Evolutionary conservation across 2,329 filamentous ascomycete genomes (phyloP).

Genomic region (Monilinia fructicola): DNA sequence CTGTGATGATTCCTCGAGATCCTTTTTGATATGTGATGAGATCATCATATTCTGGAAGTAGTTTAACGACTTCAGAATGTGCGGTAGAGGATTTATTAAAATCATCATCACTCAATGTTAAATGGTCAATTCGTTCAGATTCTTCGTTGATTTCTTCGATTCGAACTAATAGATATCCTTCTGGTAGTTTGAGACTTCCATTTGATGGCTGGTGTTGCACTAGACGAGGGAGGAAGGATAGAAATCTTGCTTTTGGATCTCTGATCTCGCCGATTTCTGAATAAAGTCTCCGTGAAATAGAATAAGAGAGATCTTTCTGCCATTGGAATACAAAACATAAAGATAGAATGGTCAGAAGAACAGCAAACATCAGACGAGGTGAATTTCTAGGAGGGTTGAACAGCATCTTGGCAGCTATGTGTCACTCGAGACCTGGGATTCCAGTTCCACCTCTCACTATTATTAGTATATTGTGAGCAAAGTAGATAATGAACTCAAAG

Average conservation of each 20-base stretch:
- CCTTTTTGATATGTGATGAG: constrained; percentile 14
- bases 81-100: constrained; percentile 10
- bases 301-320: constrained; percentile 13
- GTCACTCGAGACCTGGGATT: background rate
- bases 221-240: constrained; percentile 10
- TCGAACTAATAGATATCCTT: constrained; percentile 2
- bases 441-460: background rate
- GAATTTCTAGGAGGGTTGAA: constrained; percentile 9
- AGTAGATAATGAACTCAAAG: background rate
- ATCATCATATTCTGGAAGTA: constrained; percentile 20
- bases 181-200: constrained; percentile 11
- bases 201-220: background rate
- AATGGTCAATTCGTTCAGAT: constrained; percentile 6
- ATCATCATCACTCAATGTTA: constrained; percentile 11
- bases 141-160: constrained; percentile 17
- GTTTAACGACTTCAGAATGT: constrained; percentile 4
- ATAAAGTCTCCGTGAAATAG: constrained; percentile 18
- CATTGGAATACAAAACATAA: constrained; percentile 16
- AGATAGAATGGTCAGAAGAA: constrained; percentile 4
- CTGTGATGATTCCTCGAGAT: constrained; percentile 46
- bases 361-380: constrained; percentile 1
- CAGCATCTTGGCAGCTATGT: constrained; percentile 3
- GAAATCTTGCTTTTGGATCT: constrained; percentile 8
- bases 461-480: background rate
- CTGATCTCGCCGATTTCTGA: background rate